Evolutionary conservation across 106 monocot genomes (phyloP).

Genomic region (Platanthera zijinensis): DNA sequence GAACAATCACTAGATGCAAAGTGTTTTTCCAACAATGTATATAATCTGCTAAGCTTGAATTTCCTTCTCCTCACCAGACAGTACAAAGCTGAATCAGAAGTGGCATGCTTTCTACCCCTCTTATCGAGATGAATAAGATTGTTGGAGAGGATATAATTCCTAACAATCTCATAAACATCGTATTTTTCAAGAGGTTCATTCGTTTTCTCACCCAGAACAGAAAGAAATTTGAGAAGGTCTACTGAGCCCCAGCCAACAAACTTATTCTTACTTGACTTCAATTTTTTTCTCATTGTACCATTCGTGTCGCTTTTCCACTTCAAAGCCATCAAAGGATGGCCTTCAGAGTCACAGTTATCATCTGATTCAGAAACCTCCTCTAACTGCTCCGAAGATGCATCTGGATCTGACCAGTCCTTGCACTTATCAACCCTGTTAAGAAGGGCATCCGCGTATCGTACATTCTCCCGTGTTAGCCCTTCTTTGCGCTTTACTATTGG

Average conservation of each 20-base stretch:
- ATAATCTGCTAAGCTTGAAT: slow-evolving; percentile 41
- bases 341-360: slow-evolving; percentile 19
- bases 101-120: slow-evolving; percentile 47
- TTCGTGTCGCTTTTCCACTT: slow-evolving; percentile 15
- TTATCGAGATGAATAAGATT: slow-evolving; percentile 47
- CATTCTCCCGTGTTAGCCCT: slow-evolving; percentile 35
- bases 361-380: slow-evolving; percentile 22
- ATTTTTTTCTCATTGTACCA: slow-evolving; percentile 16
- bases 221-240: slow-evolving; percentile 56
- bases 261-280: slow-evolving; percentile 29
- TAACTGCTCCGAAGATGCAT: slow-evolving; percentile 9
- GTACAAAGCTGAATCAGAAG: slow-evolving; percentile 53
- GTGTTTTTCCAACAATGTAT: slow-evolving; percentile 49
- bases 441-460: slow-evolving; percentile 32
- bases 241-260: slow-evolving; percentile 70
- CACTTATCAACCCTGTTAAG: slow-evolving; percentile 23
- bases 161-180: slow-evolving; percentile 54
- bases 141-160: slow-evolving; percentile 49
- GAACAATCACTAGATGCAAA: slow-evolving; percentile 31
- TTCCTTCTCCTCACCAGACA: slow-evolving; percentile 55
- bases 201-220: slow-evolving; percentile 46
- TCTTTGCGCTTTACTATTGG: slow-evolving; percentile 45
- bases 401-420: slow-evolving; percentile 17
- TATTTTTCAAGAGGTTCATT: slow-evolving; percentile 29
- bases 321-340: slow-evolving; percentile 8